Percentiles rank a stretch among this genome's conserved stretches.
These are phyloP conservation scores for Margaritispora aquatica DNA, from an alignment of 495 filamentous ascomycete species.

Conservation along the genomic window DNA sequence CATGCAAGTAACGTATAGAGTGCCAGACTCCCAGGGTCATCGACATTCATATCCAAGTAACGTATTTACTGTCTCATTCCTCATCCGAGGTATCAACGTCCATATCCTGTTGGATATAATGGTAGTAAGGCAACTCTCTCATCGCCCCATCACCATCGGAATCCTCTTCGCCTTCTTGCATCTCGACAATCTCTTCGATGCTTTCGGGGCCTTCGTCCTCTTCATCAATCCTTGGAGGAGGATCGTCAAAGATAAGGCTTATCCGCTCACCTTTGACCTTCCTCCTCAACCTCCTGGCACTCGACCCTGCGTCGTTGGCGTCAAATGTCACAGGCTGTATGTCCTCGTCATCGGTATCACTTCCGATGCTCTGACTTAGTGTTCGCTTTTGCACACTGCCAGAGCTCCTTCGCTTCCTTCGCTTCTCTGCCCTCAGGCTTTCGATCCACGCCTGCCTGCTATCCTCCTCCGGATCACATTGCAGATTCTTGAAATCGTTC, in stretches of 20 bases:
- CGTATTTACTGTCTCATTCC: conserved; percentile 18
- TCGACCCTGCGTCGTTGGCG: conserved; percentile 34
- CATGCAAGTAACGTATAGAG: conserved; percentile 3
- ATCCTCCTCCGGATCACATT: conserved; percentile 10
- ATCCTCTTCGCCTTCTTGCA: conserved; percentile 28
- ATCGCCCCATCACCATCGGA: conserved; percentile 21
- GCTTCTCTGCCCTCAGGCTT: conserved; percentile 14
- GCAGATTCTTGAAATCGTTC: conserved; percentile 7
- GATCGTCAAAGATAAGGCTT: conserved; percentile 43
- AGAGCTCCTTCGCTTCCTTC: conserved; percentile 41
- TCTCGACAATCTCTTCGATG: conserved; percentile 39
- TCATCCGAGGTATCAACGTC: conserved; percentile 24
- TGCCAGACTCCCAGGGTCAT: conserved; percentile 16
- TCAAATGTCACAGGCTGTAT: conserved; percentile 31
- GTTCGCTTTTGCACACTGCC: conserved; percentile 49
- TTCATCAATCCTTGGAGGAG: conserved; percentile 45
- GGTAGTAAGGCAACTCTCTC: conserved; percentile 43
- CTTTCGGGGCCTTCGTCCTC: conserved; percentile 42
- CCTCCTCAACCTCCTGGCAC: conserved; percentile 40
- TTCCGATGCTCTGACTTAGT: conserved; percentile 44
- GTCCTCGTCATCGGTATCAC: conserved; percentile 47
- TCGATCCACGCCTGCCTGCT: conserved; percentile 13
- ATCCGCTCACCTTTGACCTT: conserved; percentile 36
- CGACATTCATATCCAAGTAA: conserved; percentile 4
- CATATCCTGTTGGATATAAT: conserved; percentile 36